phyloP scores from a whole-genome alignment of 176 grass and related monocot genomes.

The Rhynchospora pubera region DNA sequence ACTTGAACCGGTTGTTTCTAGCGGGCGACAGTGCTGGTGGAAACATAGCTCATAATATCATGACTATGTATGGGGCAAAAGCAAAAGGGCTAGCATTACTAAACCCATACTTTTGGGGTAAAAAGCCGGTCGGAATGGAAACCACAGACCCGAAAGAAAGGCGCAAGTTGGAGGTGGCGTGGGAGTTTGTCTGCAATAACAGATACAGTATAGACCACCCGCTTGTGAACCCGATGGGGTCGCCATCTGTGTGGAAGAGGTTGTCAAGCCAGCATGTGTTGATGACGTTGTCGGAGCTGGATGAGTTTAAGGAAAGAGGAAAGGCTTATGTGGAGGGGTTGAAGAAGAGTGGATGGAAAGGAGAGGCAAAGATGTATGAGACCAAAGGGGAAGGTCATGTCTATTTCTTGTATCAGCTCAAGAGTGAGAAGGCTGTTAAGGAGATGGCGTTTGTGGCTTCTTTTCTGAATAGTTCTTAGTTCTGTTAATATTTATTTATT shows the following conservation, averaged over 20 bases:
- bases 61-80: constrained; percentile 22
- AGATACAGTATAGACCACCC: constrained; percentile 53
- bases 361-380: constrained; percentile 45
- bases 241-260: constrained; percentile 19
- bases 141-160: constrained; percentile 32
- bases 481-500: not conserved
- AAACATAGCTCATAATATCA: constrained; percentile 65
- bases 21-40: constrained; percentile 73
- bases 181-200: constrained; percentile 47
- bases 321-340: constrained; percentile 48
- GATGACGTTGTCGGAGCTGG: constrained; percentile 39
- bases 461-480: constrained; percentile 41
- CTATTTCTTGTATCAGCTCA: constrained; percentile 44
- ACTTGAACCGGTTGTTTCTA: constrained; percentile 46
- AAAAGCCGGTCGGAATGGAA: constrained; percentile 52
- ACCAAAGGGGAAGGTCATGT: constrained; percentile 52
- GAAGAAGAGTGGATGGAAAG: constrained; percentile 45
- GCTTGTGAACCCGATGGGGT: constrained; percentile 44
- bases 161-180: constrained; percentile 44
- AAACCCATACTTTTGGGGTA: constrained; percentile 69
- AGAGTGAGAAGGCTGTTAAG: constrained; percentile 33
- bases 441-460: constrained; percentile 35
- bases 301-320: constrained; percentile 44
- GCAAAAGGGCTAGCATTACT: constrained; percentile 47
- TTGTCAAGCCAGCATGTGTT: constrained; percentile 39